These are phyloP conservation scores for Fusarium oligoseptatum DNA, from an alignment of 2,329 filamentous ascomycete genomes.

Conservation along the genomic window DNA sequence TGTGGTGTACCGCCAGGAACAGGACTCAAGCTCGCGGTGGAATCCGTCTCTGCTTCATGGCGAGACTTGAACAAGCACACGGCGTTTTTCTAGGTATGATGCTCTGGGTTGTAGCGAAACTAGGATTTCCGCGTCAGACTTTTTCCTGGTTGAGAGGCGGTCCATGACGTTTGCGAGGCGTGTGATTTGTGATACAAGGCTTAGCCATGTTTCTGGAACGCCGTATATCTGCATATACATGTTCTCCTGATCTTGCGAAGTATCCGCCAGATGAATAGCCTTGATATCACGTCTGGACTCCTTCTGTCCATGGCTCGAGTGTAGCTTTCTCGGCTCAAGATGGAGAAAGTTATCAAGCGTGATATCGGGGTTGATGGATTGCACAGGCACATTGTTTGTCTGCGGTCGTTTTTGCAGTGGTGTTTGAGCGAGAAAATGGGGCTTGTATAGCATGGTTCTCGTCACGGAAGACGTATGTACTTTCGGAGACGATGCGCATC, in stretches of 20 bases:
- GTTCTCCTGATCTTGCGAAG: constrained; percentile 33
- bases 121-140: constrained; percentile 24
- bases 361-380: constrained; percentile 31
- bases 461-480: constrained; percentile 31
- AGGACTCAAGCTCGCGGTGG: constrained; percentile 1
- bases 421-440: constrained; percentile 1
- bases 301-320: constrained; percentile 2
- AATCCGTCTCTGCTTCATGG: constrained; percentile 7
- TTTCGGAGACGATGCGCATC: constrained; percentile 43
- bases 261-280: constrained; percentile 37
- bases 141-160: constrained; percentile 13
- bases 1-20: constrained; percentile 32
- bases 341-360: constrained; percentile 38
- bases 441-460: constrained; percentile 31
- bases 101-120: constrained; percentile 29
- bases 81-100: constrained; percentile 38
- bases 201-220: constrained; percentile 41
- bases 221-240: constrained; percentile 45
- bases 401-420: background rate
- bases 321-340: constrained; percentile 36
- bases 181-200: constrained; percentile 40
- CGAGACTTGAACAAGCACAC: constrained; percentile 38
- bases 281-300: constrained; percentile 30
- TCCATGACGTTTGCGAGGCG: constrained; percentile 39
- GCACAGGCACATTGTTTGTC: constrained; percentile 7